Evolutionary conservation across 2,329 filamentous ascomycete genomes (phyloP), one percentile per base, ranked within the genome.

Genomic region (Cryphonectria nitschkei): DNA sequence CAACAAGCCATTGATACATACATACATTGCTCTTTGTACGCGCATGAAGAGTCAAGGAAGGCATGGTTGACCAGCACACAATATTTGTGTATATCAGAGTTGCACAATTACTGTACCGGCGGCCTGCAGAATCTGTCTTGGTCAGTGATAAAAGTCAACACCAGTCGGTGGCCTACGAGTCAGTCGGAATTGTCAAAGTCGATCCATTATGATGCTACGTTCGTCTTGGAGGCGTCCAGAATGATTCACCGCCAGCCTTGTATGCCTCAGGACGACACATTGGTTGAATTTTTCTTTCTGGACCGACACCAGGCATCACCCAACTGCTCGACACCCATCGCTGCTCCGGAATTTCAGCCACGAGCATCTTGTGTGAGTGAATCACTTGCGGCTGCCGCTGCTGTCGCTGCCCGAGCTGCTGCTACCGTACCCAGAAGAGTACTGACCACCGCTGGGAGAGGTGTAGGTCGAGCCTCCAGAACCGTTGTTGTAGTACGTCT

Each of bases 401-500:
- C 43, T n/a, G 8, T 43, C 43, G 32, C 65, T 41, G 34, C 52
- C 41, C 3, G 19, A 29, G 39, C 65, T 65, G 61, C 75, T 72
- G 58, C 66, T 67, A 62, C 70, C 69, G 26, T 74, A 75, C 65
- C 76, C 76, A 1, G 77, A 79, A 1, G 74, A 75, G 63, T 73
- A 74, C n/a, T 68, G 75, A 65, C 75, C 43, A 54, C 85, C 86
- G 69, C 82, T 81, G 8, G 90, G 80, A 13, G 88, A 75, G 26
- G 87, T 93, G 80, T 93, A 93, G 26, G 80, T 88, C 34, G 88
- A 86, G 65, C 80, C 76, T 7, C 90, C 90, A 14, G 78, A 77
- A 61, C 89, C 89, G 74, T 84, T 79, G 80, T 92, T 91, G 84
- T 92, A 82, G 82, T 93, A 93, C 54, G 87, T 90, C 70, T 72